Evolutionary conservation across 2,329 filamentous ascomycete species (phyloP), one percentile per base, ranked within the genome.

Genomic region (Colletotrichum acutatum): DNA sequence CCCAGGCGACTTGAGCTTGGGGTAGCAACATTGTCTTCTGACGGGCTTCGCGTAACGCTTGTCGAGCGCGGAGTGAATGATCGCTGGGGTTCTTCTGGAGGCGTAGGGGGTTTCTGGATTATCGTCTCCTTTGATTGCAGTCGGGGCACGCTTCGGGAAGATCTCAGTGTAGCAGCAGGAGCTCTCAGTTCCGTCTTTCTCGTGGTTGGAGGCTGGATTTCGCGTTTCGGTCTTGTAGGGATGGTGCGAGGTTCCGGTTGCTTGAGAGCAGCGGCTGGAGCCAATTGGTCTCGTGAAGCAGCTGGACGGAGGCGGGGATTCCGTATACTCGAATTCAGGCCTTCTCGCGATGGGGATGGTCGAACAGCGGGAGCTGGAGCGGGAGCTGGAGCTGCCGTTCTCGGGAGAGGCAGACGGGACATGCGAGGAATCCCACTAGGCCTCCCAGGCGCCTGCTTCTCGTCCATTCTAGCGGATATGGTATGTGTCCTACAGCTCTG

Each of bases 321-420:
- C n/a, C 74, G 30, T 34, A 73, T 46, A 4, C 71, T 58, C 16
- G 76, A 66, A 24, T 61, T 70, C 46, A 80, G 69, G 52, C 76
- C 79, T 34, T 82, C 80, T 46, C 78, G 75, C 0, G 82, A 81
- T 5, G 80, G 76, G 4, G 76, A 74, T 22, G 78, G 73, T 4
- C 81, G 79, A 70, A 82, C 69, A 16, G 75, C 68, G 11, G 80
- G 79, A 4, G 79, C 63, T 1, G 80, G 54, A 28, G 57, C 37
- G 2, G 68, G 57, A 0, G 30, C 26, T 5, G 57, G 79, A 19
- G 76, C 71, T 4, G 77, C 75, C 14, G 81, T 77, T 19, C 80
- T 77, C 34, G 83, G 79, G 12, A 82, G 67, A 24, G 83, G 83
- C 14, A 85, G 79, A 71, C 83, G 82, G 34, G 84, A 85, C 28